Percentiles rank a stretch among this genome's conserved stretches.
phyloP scores from a whole-genome alignment of 345 rosid species.

The Aegle marmelos region DNA sequence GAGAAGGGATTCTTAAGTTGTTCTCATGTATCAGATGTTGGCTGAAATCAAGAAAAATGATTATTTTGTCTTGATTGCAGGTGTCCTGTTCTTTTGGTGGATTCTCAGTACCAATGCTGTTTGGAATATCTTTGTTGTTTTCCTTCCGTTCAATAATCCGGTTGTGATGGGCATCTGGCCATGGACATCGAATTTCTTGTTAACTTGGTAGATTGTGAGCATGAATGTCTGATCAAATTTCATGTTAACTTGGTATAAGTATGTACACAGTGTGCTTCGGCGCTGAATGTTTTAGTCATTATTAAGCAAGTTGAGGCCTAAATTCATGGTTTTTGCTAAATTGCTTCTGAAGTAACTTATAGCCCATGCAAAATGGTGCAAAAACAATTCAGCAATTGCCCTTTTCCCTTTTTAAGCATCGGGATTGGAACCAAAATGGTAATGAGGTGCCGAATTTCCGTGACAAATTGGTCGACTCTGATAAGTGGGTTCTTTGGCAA shows the following conservation, averaged over 20 bases:
- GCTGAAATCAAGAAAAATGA: background rate
- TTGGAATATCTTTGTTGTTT: background rate
- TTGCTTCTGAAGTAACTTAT: too few relatives aligned
- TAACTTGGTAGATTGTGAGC: slow-evolving; percentile 1
- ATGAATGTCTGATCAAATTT: background rate
- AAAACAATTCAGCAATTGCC: background rate
- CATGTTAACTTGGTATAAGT: too few relatives aligned
- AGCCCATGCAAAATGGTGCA: too few relatives aligned
- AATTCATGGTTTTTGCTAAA: background rate
- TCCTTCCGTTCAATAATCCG: slow-evolving; percentile 16
- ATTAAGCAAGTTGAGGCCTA: background rate
- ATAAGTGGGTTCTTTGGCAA: too few relatives aligned
- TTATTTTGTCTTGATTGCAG: slow-evolving; percentile 14
- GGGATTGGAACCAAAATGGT: too few relatives aligned
- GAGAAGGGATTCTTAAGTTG: background rate
- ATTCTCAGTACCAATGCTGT: background rate
- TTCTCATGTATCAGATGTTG: background rate
- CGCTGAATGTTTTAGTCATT: background rate
- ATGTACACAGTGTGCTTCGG: background rate
- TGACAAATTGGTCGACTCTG: too few relatives aligned
- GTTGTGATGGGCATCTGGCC: background rate
- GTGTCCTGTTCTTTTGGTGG: background rate
- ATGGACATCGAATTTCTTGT: background rate
- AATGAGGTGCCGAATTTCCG: too few relatives aligned
- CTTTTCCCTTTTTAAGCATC: background rate